These are phyloP conservation scores for Geotrichum fermentans DNA, from an alignment of 1,139 yeast species.

Conservation along the genomic window DNA sequence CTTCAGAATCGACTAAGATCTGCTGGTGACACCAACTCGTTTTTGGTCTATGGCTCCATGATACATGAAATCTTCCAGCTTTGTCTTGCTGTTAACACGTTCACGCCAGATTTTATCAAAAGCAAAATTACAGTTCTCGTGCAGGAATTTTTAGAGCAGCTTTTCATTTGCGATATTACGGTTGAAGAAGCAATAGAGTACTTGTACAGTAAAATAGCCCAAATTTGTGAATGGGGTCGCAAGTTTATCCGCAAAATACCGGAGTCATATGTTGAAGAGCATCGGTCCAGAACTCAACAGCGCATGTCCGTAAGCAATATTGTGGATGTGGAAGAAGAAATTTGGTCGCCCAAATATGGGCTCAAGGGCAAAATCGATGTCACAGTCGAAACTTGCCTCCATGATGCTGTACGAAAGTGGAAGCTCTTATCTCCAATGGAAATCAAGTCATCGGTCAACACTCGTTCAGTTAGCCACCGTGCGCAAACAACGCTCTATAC, in stretches of 20 bases:
- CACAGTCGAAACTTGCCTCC: conserved; percentile 55
- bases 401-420: conserved; percentile 15
- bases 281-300: conserved; percentile 24
- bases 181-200: conserved; percentile 45
- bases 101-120: conserved; percentile 44
- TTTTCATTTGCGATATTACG: conserved; percentile 54
- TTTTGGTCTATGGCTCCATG: conserved; percentile 69
- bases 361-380: conserved; percentile 90
- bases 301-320: conserved; percentile 52
- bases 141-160: conserved; percentile 44
- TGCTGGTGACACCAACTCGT: conserved; percentile 53
- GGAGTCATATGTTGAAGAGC: conserved; percentile 28
- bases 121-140: conserved; percentile 43
- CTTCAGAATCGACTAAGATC: conserved; percentile 50
- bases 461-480: conserved; percentile 60
- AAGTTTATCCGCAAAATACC: conserved; percentile 39
- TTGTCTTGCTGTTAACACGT: conserved; percentile 48
- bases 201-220: conserved; percentile 51
- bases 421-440: conserved; percentile 68
- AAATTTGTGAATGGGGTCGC: conserved; percentile 60
- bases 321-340: conserved; percentile 81
- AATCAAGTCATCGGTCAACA: conserved; percentile 69
- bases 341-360: conserved; percentile 89
- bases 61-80: conserved; percentile 75
- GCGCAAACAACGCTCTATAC: conserved; percentile 90